Conservation (phyloP, 495 filamentous ascomycete species). For the Tuber umbilicatum region DNA sequence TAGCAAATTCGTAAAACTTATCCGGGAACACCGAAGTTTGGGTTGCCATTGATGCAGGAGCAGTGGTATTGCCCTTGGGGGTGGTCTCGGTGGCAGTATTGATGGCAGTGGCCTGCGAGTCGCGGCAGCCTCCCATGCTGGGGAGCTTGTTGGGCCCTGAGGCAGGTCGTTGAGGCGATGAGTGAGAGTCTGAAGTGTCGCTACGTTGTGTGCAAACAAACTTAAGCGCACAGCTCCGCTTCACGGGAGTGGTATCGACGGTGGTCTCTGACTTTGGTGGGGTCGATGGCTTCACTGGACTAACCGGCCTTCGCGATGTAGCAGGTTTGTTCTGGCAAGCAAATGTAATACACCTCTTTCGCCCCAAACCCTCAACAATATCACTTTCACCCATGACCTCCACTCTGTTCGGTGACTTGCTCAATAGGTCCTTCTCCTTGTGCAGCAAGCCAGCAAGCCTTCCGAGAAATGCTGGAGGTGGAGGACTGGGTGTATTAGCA, state of each 20-base stretch:
- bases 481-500: slow-evolving; percentile 81
- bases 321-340: slow-evolving; percentile 56
- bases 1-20: slow-evolving; percentile 85
- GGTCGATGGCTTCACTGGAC: slow-evolving; percentile 3
- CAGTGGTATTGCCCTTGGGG: slow-evolving; percentile 6
- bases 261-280: slow-evolving; percentile 5
- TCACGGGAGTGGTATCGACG: slow-evolving; percentile 12
- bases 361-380: slow-evolving; percentile 54
- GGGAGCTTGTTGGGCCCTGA: slow-evolving; percentile 15
- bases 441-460: slow-evolving; percentile 30
- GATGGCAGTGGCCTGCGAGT: background rate
- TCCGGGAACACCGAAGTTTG: slow-evolving; percentile 23
- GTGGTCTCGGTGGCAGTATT: slow-evolving; percentile 11
- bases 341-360: slow-evolving; percentile 87
- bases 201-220: slow-evolving; percentile 37
- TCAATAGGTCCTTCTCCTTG: slow-evolving; percentile 16
- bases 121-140: background rate
- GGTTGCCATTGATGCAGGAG: slow-evolving; percentile 14
- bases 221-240: slow-evolving; percentile 35
- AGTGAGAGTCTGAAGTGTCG: slow-evolving; percentile 20
- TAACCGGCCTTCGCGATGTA: slow-evolving; percentile 4
- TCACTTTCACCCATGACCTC: slow-evolving; percentile 31
- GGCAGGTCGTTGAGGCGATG: slow-evolving; percentile 19
- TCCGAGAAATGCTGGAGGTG: slow-evolving; percentile 46
- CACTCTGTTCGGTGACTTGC: slow-evolving; percentile 24